These are phyloP conservation scores for Euphorbia celastroides DNA, from an alignment of 441 rosid genomes.

Conservation along the genomic window DNA sequence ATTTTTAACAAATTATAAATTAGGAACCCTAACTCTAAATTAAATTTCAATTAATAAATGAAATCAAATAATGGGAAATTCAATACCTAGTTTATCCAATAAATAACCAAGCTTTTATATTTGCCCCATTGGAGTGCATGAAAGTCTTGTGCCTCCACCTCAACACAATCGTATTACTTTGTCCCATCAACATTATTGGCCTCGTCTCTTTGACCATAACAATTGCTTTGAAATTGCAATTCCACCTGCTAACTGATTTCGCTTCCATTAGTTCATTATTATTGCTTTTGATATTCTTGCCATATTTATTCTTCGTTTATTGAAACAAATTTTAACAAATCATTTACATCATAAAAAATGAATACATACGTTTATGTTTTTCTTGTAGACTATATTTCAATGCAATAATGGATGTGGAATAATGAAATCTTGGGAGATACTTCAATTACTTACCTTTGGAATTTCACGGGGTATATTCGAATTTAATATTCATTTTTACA, in stretches of 20 bases:
- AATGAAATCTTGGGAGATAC: neutral
- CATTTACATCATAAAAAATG: neutral
- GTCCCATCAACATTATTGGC: constrained; percentile 19
- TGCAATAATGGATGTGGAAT: neutral
- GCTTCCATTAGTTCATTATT: constrained; percentile 5
- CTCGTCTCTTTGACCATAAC: constrained; percentile 23
- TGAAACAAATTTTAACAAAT: neutral
- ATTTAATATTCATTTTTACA: neutral
- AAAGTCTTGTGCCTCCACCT: constrained; percentile 12
- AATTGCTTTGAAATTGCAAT: constrained; percentile 12
- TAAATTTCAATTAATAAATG: neutral
- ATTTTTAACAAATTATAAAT: no score
- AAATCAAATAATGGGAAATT: neutral
- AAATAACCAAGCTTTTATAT: neutral
- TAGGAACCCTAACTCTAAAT: no score
- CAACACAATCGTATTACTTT: constrained; percentile 11
- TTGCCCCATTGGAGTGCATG: neutral
- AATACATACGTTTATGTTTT: neutral
- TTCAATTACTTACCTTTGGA: neutral
- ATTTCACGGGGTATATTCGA: neutral
- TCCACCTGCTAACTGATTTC: neutral
- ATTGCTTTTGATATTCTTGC: neutral
- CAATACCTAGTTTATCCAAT: neutral
- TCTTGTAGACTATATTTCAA: neutral
- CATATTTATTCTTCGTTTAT: neutral